Evolutionary conservation across 2,329 filamentous ascomycete species (phyloP).

Genomic region (Cercospora sp.): DNA sequence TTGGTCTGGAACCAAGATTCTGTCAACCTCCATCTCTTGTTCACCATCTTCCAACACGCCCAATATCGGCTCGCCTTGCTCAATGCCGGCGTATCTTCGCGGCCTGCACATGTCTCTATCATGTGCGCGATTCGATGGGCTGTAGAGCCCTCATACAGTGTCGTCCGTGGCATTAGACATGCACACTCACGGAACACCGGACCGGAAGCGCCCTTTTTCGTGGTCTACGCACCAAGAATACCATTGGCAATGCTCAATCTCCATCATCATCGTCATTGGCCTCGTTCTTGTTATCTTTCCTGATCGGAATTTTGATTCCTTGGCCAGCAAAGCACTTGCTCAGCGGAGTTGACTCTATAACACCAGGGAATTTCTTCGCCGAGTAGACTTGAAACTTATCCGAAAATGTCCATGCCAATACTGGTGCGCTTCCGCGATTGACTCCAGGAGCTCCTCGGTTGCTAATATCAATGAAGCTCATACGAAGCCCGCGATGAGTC

Average conservation of each 20-base stretch:
- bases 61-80: not conserved
- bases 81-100: not conserved
- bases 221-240: not conserved
- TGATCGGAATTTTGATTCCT: constrained; percentile 94
- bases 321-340: constrained; percentile 93
- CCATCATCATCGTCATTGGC: constrained; percentile 49
- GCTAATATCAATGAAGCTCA: constrained; percentile 84
- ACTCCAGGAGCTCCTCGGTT: constrained; percentile 47
- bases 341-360: constrained; percentile 86
- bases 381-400: constrained; percentile 91
- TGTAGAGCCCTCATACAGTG: not conserved
- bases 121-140: not conserved
- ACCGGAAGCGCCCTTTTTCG: not conserved
- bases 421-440: constrained; percentile 74
- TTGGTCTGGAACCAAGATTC: constrained; percentile 16
- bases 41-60: not conserved
- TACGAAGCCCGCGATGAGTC: constrained; percentile 55
- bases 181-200: not conserved
- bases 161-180: not conserved
- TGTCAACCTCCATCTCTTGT: not conserved
- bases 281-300: constrained; percentile 68
- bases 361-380: constrained; percentile 96
- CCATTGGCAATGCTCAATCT: constrained; percentile 12
- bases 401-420: constrained; percentile 82
- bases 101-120: not conserved